Percentiles rank a stretch among this genome's conserved stretches.
Evolutionary conservation across 1,284 basidiomycete species (phyloP).

Genomic region (Boletus mariae): DNA sequence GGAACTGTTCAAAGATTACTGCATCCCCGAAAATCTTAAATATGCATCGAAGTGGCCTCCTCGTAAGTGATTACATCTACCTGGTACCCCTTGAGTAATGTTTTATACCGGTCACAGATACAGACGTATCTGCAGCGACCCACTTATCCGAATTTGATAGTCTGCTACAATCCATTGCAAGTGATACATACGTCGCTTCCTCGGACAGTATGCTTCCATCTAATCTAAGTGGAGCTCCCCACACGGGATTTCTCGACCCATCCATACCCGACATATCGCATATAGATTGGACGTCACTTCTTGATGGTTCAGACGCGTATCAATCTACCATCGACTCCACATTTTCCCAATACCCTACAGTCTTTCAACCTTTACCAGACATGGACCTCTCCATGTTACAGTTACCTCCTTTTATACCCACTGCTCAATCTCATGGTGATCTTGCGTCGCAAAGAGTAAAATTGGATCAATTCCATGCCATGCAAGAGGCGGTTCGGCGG

Average conservation of each 20-base stretch:
- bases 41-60: background rate
- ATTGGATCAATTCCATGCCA: constrained; percentile 19
- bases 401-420: constrained; percentile 9
- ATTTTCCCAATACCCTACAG: constrained; percentile 1
- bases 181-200: background rate
- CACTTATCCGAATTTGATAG: constrained; percentile 12
- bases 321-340: constrained; percentile 3
- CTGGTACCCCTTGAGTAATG: no score
- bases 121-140: background rate
- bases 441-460: constrained; percentile 14
- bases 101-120: background rate
- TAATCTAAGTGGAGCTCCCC: background rate
- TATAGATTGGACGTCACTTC: constrained; percentile 21
- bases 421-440: background rate
- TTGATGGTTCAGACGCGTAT: constrained; percentile 1
- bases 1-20: constrained; percentile 27
- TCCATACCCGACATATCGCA: background rate
- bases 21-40: constrained; percentile 8
- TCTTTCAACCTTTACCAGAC: constrained; percentile 12
- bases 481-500: constrained; percentile 28
- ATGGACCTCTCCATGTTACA: constrained; percentile 29
- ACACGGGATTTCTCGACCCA: background rate
- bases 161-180: constrained; percentile 15
- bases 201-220: background rate
- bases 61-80: constrained; percentile 12